Base-by-base conservation (phyloP, 2,329 filamentous ascomycete species). In the Fusarium musae region DNA sequence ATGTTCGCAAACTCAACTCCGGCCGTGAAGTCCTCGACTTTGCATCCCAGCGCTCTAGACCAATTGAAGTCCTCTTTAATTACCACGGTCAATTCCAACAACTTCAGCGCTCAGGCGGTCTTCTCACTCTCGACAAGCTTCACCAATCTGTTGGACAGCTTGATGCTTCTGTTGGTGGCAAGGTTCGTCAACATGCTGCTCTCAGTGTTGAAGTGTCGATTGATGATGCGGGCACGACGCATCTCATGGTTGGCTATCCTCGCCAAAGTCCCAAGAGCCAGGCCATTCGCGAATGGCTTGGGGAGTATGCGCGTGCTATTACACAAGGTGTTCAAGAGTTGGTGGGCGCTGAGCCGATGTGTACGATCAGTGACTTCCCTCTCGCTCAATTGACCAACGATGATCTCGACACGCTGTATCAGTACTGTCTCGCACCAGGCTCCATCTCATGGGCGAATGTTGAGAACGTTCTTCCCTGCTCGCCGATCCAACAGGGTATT, bases 51-150 rank as follows among this genome's bases (percentile, higher is more conserved):
- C 42, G 23, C 15, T 26, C 32, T 0, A 6, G 15, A 1, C 30
- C 23, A 3, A 30, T 50, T 17, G 56, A 59, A 17, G 42, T 59
- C 0, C 32, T 59, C 1, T 59, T 50, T 6, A 59, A 59, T 0
- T 59, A 59, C 43, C 56, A 59, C 3, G 56, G 56, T 7, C 56
- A 59, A 36, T 59, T 59, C 32, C 56, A 59, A 2, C 56, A 59
- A 21, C 56, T 59, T 1, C 56, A 59, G 23, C 56, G 56, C 15
- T 21, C 42, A 11, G 56, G 21, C 1, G 56, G 42, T 6, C 32
- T 59, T 1, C 56, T 59, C 11, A 15, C 56, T 12, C 56, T 59
- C 0, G 56, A 59, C 42, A 59, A 59, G 13, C 56, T 59, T 10
- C 56, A 59, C 21, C 56, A 59, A 2, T 50, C 42, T 13, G 56